phyloP scores from a whole-genome alignment of 192 early-diverging fungal genomes.

The Entophlyctis luteolus region DNA sequence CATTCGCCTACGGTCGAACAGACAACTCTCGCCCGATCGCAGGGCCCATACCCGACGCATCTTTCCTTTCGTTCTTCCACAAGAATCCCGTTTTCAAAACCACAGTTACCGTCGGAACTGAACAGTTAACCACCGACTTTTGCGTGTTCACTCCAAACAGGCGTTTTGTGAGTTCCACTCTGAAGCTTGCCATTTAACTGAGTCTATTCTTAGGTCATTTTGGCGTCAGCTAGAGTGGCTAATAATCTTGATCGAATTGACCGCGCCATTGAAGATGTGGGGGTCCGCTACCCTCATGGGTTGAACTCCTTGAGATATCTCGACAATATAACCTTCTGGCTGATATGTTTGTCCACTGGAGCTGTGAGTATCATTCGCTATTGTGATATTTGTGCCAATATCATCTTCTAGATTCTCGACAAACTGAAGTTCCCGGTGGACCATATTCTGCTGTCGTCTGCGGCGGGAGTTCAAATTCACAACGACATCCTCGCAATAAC shows the following conservation, averaged over 20 bases:
- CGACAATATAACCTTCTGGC: conserved; percentile 66
- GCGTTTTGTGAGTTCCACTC: no score
- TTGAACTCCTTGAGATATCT: conserved; percentile 46
- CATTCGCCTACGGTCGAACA: not conserved
- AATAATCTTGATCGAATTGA: not conserved
- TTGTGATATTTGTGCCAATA: not conserved
- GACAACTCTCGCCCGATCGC: not conserved
- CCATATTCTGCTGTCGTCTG: conserved; percentile 60
- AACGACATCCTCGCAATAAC: conserved; percentile 60
- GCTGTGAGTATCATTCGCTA: conserved; percentile 34
- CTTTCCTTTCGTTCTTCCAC: not conserved
- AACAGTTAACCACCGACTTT: conserved; percentile 61
- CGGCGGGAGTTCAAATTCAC: conserved; percentile 66
- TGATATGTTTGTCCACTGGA: conserved; percentile 58
- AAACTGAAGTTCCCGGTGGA: conserved; percentile 54
- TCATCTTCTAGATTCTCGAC: conserved; percentile 48
- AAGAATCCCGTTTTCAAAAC: conserved; percentile 32
- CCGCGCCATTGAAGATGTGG: not conserved
- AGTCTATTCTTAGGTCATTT: conserved; percentile 27
- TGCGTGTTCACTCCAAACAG: conserved; percentile 57
- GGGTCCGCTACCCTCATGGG: conserved; percentile 41
- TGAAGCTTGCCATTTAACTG: no score
- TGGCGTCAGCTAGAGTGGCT: not conserved
- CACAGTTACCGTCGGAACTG: conserved; percentile 32
- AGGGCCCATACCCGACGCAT: not conserved